Conservation (phyloP, 2,329 filamentous ascomycete genomes). For the Verticillium tricorpus region DNA sequence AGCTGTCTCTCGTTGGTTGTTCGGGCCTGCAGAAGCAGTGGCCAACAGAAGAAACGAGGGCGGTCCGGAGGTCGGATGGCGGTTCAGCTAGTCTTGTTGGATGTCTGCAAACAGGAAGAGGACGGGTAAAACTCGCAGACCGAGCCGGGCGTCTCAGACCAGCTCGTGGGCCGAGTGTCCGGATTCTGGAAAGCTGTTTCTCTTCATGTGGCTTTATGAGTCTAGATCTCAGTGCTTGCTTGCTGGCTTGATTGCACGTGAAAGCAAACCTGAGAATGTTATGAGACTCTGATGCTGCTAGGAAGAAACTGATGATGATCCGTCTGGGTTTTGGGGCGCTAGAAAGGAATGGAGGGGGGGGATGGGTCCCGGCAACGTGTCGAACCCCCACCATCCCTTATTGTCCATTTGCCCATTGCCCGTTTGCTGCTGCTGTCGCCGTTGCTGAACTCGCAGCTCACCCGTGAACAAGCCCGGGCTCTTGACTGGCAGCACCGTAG, state of each 20-base stretch:
- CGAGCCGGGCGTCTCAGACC: background rate
- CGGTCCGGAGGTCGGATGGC: background rate
- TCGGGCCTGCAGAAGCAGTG: background rate
- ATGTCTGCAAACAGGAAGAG: background rate
- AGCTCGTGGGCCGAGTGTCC: background rate
- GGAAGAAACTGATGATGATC: background rate
- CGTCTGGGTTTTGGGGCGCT: background rate
- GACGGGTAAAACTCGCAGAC: background rate
- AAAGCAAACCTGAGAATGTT: background rate
- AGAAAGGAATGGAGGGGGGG: background rate
- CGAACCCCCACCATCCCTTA: background rate
- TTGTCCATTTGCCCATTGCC: background rate
- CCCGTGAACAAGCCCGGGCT: background rate
- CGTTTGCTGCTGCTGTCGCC: no score
- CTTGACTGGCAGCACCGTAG: background rate
- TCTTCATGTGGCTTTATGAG: background rate
- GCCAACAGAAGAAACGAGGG: background rate
- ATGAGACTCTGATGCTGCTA: background rate
- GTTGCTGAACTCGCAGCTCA: background rate
- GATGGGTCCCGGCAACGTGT: background rate
- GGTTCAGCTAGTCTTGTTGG: background rate
- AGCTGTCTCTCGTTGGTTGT: background rate
- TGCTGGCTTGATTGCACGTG: background rate
- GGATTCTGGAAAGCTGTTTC: background rate
- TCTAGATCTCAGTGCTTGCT: background rate